These are phyloP conservation scores for Trypanosoma melophagium DNA, from an alignment of 208 protist species.

Conservation along the genomic window DNA sequence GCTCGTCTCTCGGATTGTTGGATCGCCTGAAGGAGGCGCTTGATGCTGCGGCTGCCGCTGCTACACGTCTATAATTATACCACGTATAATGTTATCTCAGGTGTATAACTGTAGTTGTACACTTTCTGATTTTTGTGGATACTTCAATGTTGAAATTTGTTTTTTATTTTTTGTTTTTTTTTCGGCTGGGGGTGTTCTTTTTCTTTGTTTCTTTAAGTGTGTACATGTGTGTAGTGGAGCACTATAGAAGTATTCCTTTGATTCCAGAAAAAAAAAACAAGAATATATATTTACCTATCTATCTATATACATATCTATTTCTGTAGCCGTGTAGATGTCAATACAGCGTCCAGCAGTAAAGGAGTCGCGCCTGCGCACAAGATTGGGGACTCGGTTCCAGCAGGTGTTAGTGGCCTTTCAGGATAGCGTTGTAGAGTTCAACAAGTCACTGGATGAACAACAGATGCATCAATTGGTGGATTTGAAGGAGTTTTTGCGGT, in stretches of 20 bases:
- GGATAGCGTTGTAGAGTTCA: constrained; percentile 36
- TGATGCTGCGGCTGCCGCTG: neutral
- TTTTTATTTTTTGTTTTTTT: neutral
- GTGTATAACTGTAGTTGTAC: too few relatives aligned
- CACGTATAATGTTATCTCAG: too few relatives aligned
- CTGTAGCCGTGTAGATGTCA: neutral
- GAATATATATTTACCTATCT: too few relatives aligned
- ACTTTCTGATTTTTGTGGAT: too few relatives aligned
- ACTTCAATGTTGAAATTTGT: neutral
- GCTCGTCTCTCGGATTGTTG: neutral
- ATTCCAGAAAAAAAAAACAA: neutral
- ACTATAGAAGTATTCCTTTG: neutral
- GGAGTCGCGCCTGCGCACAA: constrained; percentile 41
- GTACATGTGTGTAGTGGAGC: constrained; percentile 6
- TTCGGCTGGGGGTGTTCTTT: neutral
- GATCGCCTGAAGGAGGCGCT: constrained; percentile 15
- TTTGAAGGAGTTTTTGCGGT: constrained; percentile 45
- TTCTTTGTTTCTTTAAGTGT: constrained; percentile 14
- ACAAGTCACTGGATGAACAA: constrained; percentile 45
- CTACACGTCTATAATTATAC: too few relatives aligned
- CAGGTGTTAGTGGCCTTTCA: constrained; percentile 49
- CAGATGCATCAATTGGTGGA: constrained; percentile 45
- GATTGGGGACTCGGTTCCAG: constrained; percentile 41
- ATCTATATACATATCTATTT: too few relatives aligned
- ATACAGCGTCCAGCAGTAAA: constrained; percentile 7